Evolutionary conservation across 1,284 basidiomycete genomes (phyloP), one percentile per base, ranked within the genome.

Genomic region (Sporisorium scitamineum): DNA sequence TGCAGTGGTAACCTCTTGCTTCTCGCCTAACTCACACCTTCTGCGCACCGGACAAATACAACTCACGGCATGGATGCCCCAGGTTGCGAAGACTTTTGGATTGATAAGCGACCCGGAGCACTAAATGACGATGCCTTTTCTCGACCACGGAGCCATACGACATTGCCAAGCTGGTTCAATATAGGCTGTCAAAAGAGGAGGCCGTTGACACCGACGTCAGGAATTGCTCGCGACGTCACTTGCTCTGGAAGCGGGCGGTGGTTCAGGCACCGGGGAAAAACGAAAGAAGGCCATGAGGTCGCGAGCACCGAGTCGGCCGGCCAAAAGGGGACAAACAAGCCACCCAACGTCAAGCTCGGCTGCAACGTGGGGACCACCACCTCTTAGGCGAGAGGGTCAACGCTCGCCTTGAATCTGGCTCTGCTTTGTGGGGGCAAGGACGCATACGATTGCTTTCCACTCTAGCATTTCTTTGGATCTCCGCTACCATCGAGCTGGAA

Each of bases 241-340:
- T 11, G 41, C 24, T 29, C 6, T 27, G 14, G 24, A 27, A 27
- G 47, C 29, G 27, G 47, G 6, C 16, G 47, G 3, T 27, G 22
- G 47, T 48, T 50, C 48, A 50, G 48, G 48, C 48, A 50, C 48
- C 29, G 48, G 48, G 29, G 29, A 50, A 50, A 50, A 50, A 24
- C 4, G 26, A 26, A 18, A 0, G 8, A 47, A 27, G 45, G 39
- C 20, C 39, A 42, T 42, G 39, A 42, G 39, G 39, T 42, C 39
- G 39, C n/a, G 2, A 42, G 39, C 6, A 2, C 6, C 18, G 39
- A 42, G 20, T 5, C 20, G 39, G 39, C 39, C 39, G 39, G 10
- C 9, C 39, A n/a, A 7, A n/a, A n/a, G 8, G 8, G n/a, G n/a
- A n/a, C n/a, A n/a, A n/a, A n/a, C n/a, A n/a, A n/a, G n/a, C n/a